These are phyloP conservation scores for Raphanus raphanistrum DNA, from an alignment of 345 rosid genomes.

Conservation along the genomic window DNA sequence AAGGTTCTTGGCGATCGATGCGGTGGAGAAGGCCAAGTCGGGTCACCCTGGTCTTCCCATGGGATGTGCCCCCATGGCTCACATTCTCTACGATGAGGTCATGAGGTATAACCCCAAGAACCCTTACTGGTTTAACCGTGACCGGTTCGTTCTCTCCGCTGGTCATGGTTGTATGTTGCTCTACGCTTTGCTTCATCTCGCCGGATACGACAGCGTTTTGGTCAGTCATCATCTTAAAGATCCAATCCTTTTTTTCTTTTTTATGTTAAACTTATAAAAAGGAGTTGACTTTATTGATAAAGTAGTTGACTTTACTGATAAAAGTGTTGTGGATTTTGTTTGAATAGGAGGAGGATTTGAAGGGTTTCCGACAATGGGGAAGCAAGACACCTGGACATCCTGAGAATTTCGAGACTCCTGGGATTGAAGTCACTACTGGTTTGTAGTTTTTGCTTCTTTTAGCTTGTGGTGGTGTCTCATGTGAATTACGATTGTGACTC, in stretches of 20 bases:
- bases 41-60: constrained; percentile 66
- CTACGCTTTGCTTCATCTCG: constrained; percentile 43
- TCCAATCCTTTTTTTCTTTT: not conserved
- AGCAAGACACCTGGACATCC: constrained; percentile 99
- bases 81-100: constrained; percentile 86
- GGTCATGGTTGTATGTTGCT: not conserved
- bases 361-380: constrained; percentile 88
- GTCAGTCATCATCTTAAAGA: constrained; percentile 39
- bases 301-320: not conserved
- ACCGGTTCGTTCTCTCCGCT: constrained; percentile 50
- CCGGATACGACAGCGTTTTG: constrained; percentile 90
- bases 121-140: constrained; percentile 99
- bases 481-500: not conserved
- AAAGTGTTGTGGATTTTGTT: constrained; percentile 17
- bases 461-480: not conserved
- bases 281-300: not conserved
- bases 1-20: constrained; percentile 54
- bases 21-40: constrained; percentile 56
- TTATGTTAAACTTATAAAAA: no score
- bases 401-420: constrained; percentile 99
- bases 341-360: constrained; percentile 88
- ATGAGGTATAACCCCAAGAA: constrained; percentile 98
- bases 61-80: constrained; percentile 86
- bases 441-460: constrained; percentile 21
- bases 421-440: constrained; percentile 99